Base-by-base conservation (phyloP, 2,329 filamentous ascomycete genomes). In the Dactylellina parvicollis region DNA sequence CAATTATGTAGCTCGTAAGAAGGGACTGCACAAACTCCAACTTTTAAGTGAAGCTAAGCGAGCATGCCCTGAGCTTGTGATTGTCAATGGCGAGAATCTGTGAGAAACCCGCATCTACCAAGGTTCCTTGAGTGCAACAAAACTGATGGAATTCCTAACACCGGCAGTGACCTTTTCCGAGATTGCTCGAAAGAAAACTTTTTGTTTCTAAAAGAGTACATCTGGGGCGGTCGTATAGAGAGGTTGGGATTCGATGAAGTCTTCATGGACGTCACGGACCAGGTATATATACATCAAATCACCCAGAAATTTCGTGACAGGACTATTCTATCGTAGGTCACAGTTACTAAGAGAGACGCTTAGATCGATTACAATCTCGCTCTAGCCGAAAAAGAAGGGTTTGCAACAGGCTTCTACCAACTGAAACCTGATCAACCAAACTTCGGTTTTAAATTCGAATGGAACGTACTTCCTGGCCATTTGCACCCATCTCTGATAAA, bases 191-290 rank as follows among this genome's bases (percentile, higher is more conserved):
- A 97, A 81, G 83, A 84, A 46, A 84, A 96, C 2, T 96, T 91
- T 81, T 82, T 84, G 30, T 90, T 93, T 76, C 83, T 97, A 57
- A 86, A 87, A 67, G 83, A 84, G 14, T 89, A 90, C 78, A 89
- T 91, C 0, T 97, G 92, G 92, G 91, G 88, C 75, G 84, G 84
- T 32, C 90, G 87, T 74, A 89, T 89, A 1, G 93, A 98, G 81
- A 86, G 90, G 20, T 82, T 98, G 26, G 94, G 95, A 0, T 92
- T 98, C 75, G 95, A 98, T 79, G 95, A 98, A 83, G 89, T 96
- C 2, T 91, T 88, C 78, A 81, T 91, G 81, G 92, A 98, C 78
- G 90, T 94, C 44, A 94, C 92, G 7, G 91, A 96, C n/a, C 69
- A 73, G 32, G 69, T 73, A 49, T 8, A 10, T 26, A 75, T n/a